Evolutionary conservation across 495 filamentous ascomycete genomes (phyloP), one percentile per base, ranked within the genome.

Genomic region (Podospora comata): DNA sequence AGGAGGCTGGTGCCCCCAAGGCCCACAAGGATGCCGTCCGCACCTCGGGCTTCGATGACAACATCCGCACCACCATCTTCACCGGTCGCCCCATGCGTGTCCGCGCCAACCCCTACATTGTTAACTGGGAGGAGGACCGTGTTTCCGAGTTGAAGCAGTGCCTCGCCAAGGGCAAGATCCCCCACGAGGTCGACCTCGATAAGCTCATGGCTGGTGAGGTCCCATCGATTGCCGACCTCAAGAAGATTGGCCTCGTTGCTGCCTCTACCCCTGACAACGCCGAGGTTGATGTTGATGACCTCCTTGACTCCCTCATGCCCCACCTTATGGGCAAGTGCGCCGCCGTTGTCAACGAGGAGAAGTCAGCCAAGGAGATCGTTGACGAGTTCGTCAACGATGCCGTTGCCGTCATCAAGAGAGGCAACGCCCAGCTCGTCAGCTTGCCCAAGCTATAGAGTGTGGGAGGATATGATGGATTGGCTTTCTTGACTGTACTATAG

Each of bases 271-370:
- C 91, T 73, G 93, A 92, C 65, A 79, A 79, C 26, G 83, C 83
- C 27, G 83, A 86, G 26, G 78, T 77, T 16, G 85, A 87, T 34
- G 74, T 80, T 34, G 85, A 87, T 48, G 93, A 97, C 44, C 87
- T 89, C 30, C 87, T 99, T 83, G 95, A 98, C 75, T 92, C 92
- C 76, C 93, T 93, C 70, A 87, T 92, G 32, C 95, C 95, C 16
- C 96, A 87, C 85, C 77, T 99, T 71, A 98, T 99, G 94, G 95
- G 95, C 73, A 95, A 98, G 83, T 95, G 92, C 53, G 90, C 95
- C 26, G 94, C 95, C 27, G 92, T 97, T 7, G 90, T 94, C 61
- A 94, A 94, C 73, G 93, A 98, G 80, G 91, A 90, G 86, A 96
- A 96, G 88, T 78, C 87, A 55, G 95, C 95, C 67, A 97, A 95